Evolutionary conservation across 345 rosid genomes (phyloP), one percentile per base, ranked within the genome.

Genomic region (Mangifera indica): DNA sequence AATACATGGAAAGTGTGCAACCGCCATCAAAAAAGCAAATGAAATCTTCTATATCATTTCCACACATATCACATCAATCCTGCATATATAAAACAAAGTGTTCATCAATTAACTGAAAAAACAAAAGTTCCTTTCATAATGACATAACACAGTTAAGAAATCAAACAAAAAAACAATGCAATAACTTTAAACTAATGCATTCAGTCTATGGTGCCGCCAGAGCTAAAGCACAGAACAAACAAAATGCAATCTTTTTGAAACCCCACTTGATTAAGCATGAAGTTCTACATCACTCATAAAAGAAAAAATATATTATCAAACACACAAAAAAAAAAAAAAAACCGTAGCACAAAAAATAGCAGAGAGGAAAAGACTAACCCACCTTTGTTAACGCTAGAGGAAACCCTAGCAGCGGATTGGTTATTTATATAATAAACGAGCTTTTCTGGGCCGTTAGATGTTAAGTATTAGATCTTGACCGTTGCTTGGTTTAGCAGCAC

Each of bases 391-490:
- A 12, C 22, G 63, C 53, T 1, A 56, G 10, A 56, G 42, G 22
- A 69, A 69, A 68, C 53, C 72, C 63, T 69, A 69, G 40, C 32
- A 29, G 32, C 3, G 32, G 32, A 29, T n/a, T n/a, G n/a, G n/a
- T n/a, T n/a, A 1, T 56, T 21, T 56, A 69, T 69, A 56, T 9
- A 55, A 1, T 22, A 42, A 17, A 9, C 2, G 5, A 13, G 17
- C 13, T 17, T 17, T 7, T 55, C 2, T 0, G 14, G 5, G 10
- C 72, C 72, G 72, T 69, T 69, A 20, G 72, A 69, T 69, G 34
- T 4, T 42, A 25, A 42, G 10, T 24, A 32, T 25, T 55, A 17
- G 54, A 69, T 69, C 54, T 56, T 42, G 63, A 40, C 63, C 63
- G 24, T 56, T 55, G 21, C 9, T 12, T 55, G 3, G 21, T 20